Base-by-base conservation (phyloP, 352 stramenopile species). In the Globisporangium okanoganense region DNA sequence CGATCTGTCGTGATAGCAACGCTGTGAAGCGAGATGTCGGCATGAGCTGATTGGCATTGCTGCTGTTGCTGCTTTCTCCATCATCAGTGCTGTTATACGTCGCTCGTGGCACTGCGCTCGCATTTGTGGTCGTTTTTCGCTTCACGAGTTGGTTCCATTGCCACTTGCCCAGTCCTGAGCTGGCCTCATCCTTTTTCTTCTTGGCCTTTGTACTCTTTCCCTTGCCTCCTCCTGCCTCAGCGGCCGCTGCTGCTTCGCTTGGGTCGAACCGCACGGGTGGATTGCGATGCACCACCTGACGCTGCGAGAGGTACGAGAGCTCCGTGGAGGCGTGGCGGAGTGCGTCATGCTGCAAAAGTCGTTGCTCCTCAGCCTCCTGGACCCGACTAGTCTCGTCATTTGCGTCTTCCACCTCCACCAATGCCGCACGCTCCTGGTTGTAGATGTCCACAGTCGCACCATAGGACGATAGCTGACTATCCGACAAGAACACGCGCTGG, bases 281-380 rank as follows among this genome's bases (percentile, higher is more conserved):
- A 52, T 92, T 78, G 3, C 82, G 79, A 56, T 91, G 78, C 20
- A 94, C 79, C 4, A 94, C 84, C 62, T 92, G 84, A 8, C 82
- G 75, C 57, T 94, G 84, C 1, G 84, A 92, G 44, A 94, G 80
- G 50, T 85, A 88, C 13, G 74, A 84, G 33, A 94, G 54, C 56
- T 94, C 84, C 0, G 80, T 85, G 16, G 84, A 87, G 7, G 80
- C 84, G 38, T 85, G 69, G 16, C 80, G 69, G 6, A 89, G 60
- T 18, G 75, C 76, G 25, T 73, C 76, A 24, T 75, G 71, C 38
- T 78, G 70, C n/a, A 85, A 53, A 22, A 84, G 52, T 40, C 76
- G 65, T 38, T 66, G 44, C 56, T 79, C 27, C 36, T 68, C 50
- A 24, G 48, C 58, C n/a, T 77, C 73, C 40, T 73, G 73, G 12